phyloP scores from a whole-genome alignment of 1,284 basidiomycete genomes.

The Anthracocystis setariae region DNA sequence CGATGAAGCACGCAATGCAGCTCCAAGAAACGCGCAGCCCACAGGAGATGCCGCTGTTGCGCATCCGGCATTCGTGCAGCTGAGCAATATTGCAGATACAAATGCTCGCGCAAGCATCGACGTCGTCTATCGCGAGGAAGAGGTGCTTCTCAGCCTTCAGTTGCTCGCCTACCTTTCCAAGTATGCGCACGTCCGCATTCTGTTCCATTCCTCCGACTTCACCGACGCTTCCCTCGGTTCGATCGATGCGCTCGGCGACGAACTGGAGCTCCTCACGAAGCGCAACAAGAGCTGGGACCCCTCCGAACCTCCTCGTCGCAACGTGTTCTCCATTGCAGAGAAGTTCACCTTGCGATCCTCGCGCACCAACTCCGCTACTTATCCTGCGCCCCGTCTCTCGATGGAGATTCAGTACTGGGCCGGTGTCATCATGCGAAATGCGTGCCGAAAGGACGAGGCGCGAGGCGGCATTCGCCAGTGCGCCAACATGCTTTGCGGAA shows the following conservation, averaged over 20 bases:
- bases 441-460: constrained; percentile 92
- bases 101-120: constrained; percentile 41
- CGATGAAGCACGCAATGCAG: constrained; percentile 15
- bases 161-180: constrained; percentile 95
- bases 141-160: constrained; percentile 89
- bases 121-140: constrained; percentile 84
- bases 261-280: constrained; percentile 31
- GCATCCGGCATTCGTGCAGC: constrained; percentile 41
- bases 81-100: constrained; percentile 34
- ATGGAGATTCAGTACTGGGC: constrained; percentile 98
- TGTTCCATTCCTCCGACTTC: constrained; percentile 77
- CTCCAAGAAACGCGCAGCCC: constrained; percentile 13
- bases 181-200: constrained; percentile 96
- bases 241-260: constrained; percentile 50
- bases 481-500: constrained; percentile 89
- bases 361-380: constrained; percentile 70
- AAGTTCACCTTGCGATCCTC: constrained; percentile 93
- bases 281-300: constrained; percentile 60
- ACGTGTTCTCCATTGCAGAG: constrained; percentile 91
- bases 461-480: constrained; percentile 94
- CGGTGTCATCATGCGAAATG: constrained; percentile 98
- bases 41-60: constrained; percentile 17
- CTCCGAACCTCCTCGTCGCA: constrained; percentile 66
- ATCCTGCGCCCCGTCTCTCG: constrained; percentile 75
- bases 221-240: constrained; percentile 48